Evolutionary conservation across 441 rosid genomes (phyloP).

Genomic region (Adansonia rubrostipa): DNA sequence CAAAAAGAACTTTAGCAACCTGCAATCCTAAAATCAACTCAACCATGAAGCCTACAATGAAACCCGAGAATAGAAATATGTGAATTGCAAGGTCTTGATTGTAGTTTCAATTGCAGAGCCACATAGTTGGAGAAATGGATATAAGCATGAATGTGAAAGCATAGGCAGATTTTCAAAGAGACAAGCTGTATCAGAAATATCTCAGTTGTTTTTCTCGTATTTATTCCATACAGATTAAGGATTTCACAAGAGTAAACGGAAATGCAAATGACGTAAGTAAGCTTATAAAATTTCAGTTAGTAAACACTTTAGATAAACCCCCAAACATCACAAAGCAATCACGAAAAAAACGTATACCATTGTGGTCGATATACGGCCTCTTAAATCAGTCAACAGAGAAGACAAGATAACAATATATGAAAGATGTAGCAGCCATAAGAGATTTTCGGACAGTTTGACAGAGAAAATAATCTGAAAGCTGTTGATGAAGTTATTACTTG

Average conservation of each 20-base stretch:
- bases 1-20: slow-evolving; percentile 31
- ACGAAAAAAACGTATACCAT: not conserved
- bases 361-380: not conserved
- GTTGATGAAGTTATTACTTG: slow-evolving; percentile 32
- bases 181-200: not conserved
- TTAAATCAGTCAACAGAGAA: not conserved
- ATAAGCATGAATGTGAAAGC: not conserved
- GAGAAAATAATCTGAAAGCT: slow-evolving; percentile 6
- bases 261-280: not conserved
- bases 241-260: slow-evolving; percentile 1
- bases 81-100: not conserved
- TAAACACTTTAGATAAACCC: slow-evolving; percentile 13
- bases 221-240: not conserved
- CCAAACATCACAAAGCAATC: not conserved
- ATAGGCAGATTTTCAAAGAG: not conserved
- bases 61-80: not conserved
- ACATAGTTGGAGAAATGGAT: not conserved
- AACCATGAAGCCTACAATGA: slow-evolving; percentile 10
- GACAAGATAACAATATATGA: not conserved
- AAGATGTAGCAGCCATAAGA: not conserved
- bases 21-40: slow-evolving; percentile 15
- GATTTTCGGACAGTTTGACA: not conserved
- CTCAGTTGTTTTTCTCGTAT: not conserved
- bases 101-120: not conserved
- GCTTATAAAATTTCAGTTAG: not conserved